Base-by-base conservation (phyloP, 1,139 yeast genomes). In the Zygosaccharomyces pseudobailii region DNA sequence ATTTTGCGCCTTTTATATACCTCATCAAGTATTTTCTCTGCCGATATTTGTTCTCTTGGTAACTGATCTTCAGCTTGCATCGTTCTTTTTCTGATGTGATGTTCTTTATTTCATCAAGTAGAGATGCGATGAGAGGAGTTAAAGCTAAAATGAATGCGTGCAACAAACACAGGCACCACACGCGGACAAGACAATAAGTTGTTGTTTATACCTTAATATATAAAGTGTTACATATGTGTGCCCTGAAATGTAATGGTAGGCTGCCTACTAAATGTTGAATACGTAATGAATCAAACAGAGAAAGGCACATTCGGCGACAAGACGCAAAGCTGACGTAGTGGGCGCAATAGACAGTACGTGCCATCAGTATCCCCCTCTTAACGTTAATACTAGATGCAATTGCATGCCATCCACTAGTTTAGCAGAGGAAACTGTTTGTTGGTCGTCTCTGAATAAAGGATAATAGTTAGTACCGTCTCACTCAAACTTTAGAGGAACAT, bases 341-440 rank as follows among this genome's bases (percentile, higher is more conserved):
- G 3, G 9, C 4, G 10, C 30, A 4, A 27, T 27, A 3, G n/a
- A 27, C n/a, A 27, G 4, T n/a, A 6, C 4, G 5, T 27, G 5
- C 28, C 13, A n/a, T 30, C 37, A 45, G 19, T 35, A 32, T 3
- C 97, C 97, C 0, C 97, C 97, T 68, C 97, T 80, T 45, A 90
- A 78, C 1, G 97, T 89, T 61, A 90, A 73, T 19, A 90, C 97
- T 65, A 90, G 75, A 69, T 90, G 97, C 56, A 90, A 74, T 44
- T 88, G 87, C 43, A 92, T 79, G 8, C 96, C 97, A 2, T 87
- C 81, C 42, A 66, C 72, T 24, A 78, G 62, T 35, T 87, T 87
- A 52, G 88, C 84, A 45, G 77, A 80, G 46, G 73, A 78, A 9
- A 86, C 80, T 1, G 89, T 80, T 58, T 77, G 74, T 27, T 84